Conservation (phyloP, 78 protist species). For the Creolimax fragrantissima region DNA sequence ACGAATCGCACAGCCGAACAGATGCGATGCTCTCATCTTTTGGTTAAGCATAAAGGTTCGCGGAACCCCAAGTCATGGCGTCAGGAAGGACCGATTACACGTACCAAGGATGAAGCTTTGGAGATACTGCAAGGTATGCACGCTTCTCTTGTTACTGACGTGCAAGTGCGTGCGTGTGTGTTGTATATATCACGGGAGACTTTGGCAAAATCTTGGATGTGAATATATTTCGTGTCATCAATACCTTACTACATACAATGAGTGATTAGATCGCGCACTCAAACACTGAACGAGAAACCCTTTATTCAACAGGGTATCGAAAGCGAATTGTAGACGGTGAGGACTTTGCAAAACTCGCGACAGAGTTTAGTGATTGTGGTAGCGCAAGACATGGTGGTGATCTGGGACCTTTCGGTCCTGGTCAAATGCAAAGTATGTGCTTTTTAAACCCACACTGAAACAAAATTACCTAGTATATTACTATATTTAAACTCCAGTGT, state of each 20-base stretch:
- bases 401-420: conserved; percentile 62
- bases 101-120: conserved; percentile 54
- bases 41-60: conserved; percentile 59
- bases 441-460: not conserved
- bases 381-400: conserved; percentile 63
- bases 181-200: no score
- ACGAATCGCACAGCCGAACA: not conserved
- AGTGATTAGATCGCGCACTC: not conserved
- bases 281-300: not conserved
- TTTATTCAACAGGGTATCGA: not conserved
- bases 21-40: conserved; percentile 54
- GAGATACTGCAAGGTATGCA: conserved; percentile 18
- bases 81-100: conserved; percentile 28
- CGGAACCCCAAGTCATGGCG: conserved; percentile 62
- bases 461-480: not conserved
- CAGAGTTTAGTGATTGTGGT: conserved; percentile 54
- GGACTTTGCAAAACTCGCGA: conserved; percentile 34
- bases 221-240: no score
- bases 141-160: no score
- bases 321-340: not conserved
- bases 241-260: no score
- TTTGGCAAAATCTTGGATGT: no score
- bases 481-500: not conserved
- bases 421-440: conserved; percentile 60
- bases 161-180: no score